Evolutionary conservation across 495 filamentous ascomycete genomes (phyloP).

Genomic region (Annulohypoxylon maeteangense): DNA sequence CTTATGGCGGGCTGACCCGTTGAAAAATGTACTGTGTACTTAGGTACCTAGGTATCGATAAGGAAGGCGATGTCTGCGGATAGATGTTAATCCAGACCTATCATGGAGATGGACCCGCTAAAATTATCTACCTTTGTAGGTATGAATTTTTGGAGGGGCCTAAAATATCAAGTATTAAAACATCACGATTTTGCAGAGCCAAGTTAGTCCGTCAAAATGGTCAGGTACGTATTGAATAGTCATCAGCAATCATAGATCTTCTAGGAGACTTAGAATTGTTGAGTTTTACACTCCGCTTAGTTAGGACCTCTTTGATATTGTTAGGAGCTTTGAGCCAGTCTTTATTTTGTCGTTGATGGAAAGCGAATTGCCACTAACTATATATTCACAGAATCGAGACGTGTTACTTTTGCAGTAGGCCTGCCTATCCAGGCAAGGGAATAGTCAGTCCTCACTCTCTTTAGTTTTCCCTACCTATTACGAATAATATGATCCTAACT

Average conservation of each 20-base stretch:
- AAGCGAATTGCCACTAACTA: slow-evolving; percentile 27
- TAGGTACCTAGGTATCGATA: too few species aligned
- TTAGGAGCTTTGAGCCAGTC: slow-evolving; percentile 3
- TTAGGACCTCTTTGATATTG: not conserved
- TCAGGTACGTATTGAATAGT: not conserved
- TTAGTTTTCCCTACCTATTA: slow-evolving; percentile 51
- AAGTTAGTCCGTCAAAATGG: not conserved
- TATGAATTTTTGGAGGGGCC: slow-evolving; percentile 42
- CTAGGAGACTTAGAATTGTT: not conserved
- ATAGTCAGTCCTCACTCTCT: slow-evolving; percentile 59
- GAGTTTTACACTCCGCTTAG: not conserved
- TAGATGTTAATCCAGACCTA: slow-evolving; percentile 47
- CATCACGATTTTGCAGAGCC: slow-evolving; percentile 20
- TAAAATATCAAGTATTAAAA: slow-evolving; percentile 7
- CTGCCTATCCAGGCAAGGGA: slow-evolving; percentile 87
- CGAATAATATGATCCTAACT: slow-evolving; percentile 6
- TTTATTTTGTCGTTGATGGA: too few species aligned
- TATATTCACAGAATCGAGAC: slow-evolving; percentile 68
- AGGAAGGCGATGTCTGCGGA: not conserved
- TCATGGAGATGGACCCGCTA: slow-evolving; percentile 30
- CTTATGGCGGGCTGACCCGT: not conserved
- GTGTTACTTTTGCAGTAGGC: slow-evolving; percentile 90
- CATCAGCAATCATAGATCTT: not conserved
- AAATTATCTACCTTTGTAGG: slow-evolving; percentile 38
- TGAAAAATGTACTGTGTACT: not conserved